A percentile compares a stretch with the other conserved stretches of the same genome.
Evolutionary conservation across 148 eudicot species (phyloP).

Genomic region (Dianthus caryophyllus): DNA sequence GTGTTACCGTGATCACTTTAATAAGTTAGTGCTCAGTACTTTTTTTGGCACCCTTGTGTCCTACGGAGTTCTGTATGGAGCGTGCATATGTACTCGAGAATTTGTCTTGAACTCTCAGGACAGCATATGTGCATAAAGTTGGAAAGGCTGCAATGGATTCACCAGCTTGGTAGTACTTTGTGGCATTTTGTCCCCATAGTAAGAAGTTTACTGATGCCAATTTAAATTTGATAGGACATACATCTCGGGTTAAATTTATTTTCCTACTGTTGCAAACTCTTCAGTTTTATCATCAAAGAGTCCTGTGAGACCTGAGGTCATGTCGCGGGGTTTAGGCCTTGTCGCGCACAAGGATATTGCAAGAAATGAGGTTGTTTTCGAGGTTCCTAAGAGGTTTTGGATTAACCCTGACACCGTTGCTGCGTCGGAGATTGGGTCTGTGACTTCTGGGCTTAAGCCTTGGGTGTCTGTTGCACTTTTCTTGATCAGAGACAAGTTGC

Average conservation of each 20-base stretch:
- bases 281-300: too few species aligned
- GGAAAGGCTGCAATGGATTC: too few species aligned
- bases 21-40: neutral
- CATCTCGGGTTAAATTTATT: neutral
- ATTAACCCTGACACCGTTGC: slow-evolving; percentile 68
- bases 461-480: slow-evolving; percentile 88
- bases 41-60: neutral
- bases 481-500: slow-evolving; percentile 63
- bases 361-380: slow-evolving; percentile 82
- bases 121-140: too few species aligned
- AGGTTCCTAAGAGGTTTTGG: slow-evolving; percentile 83
- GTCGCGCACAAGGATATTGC: slow-evolving; percentile 66
- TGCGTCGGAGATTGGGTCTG: slow-evolving; percentile 63
- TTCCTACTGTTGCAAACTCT: neutral
- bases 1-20: neutral
- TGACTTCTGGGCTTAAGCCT: slow-evolving; percentile 78
- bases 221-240: neutral
- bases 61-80: neutral
- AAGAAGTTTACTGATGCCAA: neutral
- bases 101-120: too few species aligned
- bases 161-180: too few species aligned
- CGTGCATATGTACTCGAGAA: neutral
- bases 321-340: slow-evolving; percentile 73
- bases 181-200: neutral
- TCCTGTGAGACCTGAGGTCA: slow-evolving; percentile 59